These are phyloP conservation scores for Euphrasia confusa DNA, from an alignment of 257 asterid genomes.

Conservation along the genomic window DNA sequence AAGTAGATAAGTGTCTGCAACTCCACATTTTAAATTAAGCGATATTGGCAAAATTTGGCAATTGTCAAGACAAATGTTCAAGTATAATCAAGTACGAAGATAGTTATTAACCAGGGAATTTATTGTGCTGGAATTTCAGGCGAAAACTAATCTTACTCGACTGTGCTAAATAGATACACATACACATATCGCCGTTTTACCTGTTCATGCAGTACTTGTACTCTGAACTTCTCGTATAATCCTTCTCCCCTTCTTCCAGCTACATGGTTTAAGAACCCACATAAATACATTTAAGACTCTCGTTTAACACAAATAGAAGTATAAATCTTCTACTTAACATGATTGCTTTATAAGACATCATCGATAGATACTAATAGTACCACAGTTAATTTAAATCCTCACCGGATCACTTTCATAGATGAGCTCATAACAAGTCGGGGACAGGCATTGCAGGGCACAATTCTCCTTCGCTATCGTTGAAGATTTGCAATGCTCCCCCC, in stretches of 20 bases:
- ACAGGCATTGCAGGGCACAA: constrained; percentile 78
- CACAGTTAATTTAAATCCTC: constrained; percentile 22
- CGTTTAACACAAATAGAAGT: constrained; percentile 12
- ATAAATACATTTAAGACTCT: constrained; percentile 16
- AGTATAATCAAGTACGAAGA: too few relatives aligned
- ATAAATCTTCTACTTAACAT: not conserved
- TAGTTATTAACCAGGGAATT: too few relatives aligned
- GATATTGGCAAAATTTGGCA: too few relatives aligned
- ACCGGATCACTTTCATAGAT: constrained; percentile 94
- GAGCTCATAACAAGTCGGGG: constrained; percentile 73
- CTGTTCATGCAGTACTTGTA: constrained; percentile 94
- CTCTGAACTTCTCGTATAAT: constrained; percentile 66
- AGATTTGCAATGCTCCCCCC: constrained; percentile 77
- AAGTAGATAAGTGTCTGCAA: not conserved
- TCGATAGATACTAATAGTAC: not conserved
- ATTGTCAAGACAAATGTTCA: too few relatives aligned
- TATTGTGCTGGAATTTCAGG: too few relatives aligned
- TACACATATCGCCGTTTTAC: constrained; percentile 33
- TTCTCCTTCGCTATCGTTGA: constrained; percentile 73
- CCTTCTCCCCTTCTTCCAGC: constrained; percentile 98
- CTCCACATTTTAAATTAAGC: not conserved
- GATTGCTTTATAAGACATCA: constrained; percentile 15
- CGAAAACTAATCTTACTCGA: too few relatives aligned
- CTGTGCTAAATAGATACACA: not conserved
- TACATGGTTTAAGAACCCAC: constrained; percentile 29